Evolutionary conservation across 108 stramenopile species (phyloP).

Genomic region (Nannochloropsis gaditana): DNA sequence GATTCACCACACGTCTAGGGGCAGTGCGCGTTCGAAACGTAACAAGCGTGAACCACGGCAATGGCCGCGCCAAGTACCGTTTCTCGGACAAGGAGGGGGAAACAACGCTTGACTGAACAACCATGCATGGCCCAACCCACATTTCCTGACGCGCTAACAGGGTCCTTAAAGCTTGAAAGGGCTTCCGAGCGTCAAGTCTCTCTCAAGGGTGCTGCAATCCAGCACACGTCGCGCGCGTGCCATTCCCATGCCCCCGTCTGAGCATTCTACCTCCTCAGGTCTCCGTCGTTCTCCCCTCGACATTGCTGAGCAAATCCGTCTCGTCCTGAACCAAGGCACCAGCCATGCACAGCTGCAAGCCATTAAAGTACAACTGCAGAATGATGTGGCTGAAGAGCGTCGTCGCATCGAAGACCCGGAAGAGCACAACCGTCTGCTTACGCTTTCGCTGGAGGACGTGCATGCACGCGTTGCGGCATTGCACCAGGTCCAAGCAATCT

Average conservation of each 20-base stretch:
- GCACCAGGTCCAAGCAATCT: neutral
- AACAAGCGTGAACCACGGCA: no score
- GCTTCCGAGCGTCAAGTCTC: no score
- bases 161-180: no score
- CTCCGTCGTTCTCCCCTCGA: neutral
- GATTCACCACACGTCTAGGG: no score
- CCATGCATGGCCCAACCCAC: no score
- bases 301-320: neutral
- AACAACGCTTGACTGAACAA: no score
- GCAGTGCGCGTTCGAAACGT: no score
- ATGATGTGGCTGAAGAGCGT: neutral
- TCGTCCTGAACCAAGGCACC: neutral
- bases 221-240: neutral
- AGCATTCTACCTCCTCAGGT: neutral
- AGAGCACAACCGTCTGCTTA: neutral
- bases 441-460: neutral
- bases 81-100: no score
- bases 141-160: no score
- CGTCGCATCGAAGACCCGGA: conserved; percentile 3
- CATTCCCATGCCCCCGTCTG: neutral
- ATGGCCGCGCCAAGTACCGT: no score
- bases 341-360: neutral
- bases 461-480: neutral
- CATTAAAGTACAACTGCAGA: neutral
- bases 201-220: no score